Evolutionary conservation across 2,329 filamentous ascomycete species (phyloP).

Genomic region (Talaromyces atroroseus): DNA sequence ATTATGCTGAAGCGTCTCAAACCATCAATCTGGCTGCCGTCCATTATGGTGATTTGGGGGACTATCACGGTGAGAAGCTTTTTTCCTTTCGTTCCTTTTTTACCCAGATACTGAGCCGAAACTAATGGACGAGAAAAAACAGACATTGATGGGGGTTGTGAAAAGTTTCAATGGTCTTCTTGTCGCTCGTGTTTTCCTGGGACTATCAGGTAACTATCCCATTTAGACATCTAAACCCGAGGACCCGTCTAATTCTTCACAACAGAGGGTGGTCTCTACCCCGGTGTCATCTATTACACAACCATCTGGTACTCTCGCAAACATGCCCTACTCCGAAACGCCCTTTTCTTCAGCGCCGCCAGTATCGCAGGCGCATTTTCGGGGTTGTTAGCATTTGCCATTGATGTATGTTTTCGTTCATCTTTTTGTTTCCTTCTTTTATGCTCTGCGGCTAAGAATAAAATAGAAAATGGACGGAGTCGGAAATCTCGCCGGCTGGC

Average conservation of each 20-base stretch:
- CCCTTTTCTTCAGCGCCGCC: conserved; percentile 45
- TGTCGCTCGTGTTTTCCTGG: conserved; percentile 43
- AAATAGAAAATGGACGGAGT: conserved; percentile 34
- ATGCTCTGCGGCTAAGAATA: not conserved
- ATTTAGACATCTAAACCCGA: not conserved
- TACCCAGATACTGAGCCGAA: not conserved
- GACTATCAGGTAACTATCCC: conserved; percentile 24
- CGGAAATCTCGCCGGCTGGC: conserved; percentile 31
- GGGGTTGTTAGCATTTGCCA: conserved; percentile 48
- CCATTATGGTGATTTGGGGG: conserved; percentile 41
- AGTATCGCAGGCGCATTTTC: conserved; percentile 49
- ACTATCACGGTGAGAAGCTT: conserved; percentile 37
- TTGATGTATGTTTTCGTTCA: conserved; percentile 31
- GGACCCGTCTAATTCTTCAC: not conserved
- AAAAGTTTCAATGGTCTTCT: conserved; percentile 44
- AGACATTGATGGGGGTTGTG: conserved; percentile 46
- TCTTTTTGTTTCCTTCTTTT: conserved; percentile 1
- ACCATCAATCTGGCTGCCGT: conserved; percentile 27
- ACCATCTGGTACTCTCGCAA: conserved; percentile 44
- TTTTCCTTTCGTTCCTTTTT: no score
- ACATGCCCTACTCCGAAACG: conserved; percentile 40
- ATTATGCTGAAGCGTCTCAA: conserved; percentile 27
- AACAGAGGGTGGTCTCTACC: conserved; percentile 38
- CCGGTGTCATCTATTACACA: conserved; percentile 42
- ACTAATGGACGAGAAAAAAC: not conserved